Conservation (phyloP, 495 filamentous ascomycete genomes). For the Astrocystis sublimbata region DNA sequence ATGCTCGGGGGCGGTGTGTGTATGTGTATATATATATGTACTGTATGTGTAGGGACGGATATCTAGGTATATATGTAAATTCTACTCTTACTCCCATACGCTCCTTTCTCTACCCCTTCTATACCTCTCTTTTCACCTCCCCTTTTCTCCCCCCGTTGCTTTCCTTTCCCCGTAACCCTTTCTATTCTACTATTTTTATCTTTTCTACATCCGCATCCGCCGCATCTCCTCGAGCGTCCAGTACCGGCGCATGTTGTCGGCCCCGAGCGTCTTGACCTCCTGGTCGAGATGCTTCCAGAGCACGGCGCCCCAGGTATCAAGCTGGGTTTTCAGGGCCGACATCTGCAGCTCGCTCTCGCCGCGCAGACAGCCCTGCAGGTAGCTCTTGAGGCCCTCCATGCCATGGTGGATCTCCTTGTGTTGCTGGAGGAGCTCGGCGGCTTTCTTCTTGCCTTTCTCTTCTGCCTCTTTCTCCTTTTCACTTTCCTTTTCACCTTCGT, state of each 20-base stretch:
- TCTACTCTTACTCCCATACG: too few species aligned
- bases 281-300: slow-evolving; percentile 73
- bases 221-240: slow-evolving; percentile 79
- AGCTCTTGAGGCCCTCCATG: slow-evolving; percentile 69
- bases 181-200: not conserved
- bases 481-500: too few species aligned
- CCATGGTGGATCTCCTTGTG: slow-evolving; percentile 81
- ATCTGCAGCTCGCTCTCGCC: slow-evolving; percentile 71
- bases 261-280: slow-evolving; percentile 67
- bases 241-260: slow-evolving; percentile 86
- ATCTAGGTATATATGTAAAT: too few species aligned
- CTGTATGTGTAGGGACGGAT: too few species aligned
- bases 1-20: too few species aligned
- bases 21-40: too few species aligned
- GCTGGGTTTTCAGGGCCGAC: slow-evolving; percentile 64
- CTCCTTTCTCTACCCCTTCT: too few species aligned
- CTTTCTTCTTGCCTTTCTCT: slow-evolving; percentile 34
- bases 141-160: not conserved
- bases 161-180: not conserved
- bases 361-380: slow-evolving; percentile 62
- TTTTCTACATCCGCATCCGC: slow-evolving; percentile 63
- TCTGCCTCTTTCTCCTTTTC: slow-evolving; percentile 23
- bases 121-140: not conserved
- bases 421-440: slow-evolving; percentile 70
- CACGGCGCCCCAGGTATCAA: slow-evolving; percentile 66